Conservation (phyloP, 2,329 filamentous ascomycete species). For the Aplosporella prunicola region DNA sequence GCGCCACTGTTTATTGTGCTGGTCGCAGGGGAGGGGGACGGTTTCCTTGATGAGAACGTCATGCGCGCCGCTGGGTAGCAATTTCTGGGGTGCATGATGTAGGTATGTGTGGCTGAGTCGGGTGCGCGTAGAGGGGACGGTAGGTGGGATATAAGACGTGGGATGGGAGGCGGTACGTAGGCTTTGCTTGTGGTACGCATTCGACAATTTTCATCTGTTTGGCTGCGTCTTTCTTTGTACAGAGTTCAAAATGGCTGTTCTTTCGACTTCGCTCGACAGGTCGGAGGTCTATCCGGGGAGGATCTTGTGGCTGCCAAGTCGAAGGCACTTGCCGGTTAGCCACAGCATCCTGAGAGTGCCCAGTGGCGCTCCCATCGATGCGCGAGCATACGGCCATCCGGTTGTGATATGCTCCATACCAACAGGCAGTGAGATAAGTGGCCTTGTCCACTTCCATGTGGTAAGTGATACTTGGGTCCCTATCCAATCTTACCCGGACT, state of each 20-base stretch:
- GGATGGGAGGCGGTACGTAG: not conserved
- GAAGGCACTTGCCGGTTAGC: not conserved
- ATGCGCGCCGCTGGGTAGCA: too few species aligned
- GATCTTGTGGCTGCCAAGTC: conserved; percentile 7
- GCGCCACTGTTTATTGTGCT: too few species aligned
- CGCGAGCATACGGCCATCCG: conserved; percentile 23
- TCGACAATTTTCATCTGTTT: not conserved
- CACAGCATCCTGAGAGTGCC: not conserved
- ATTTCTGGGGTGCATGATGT: too few species aligned
- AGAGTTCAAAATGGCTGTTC: not conserved
- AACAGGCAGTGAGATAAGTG: conserved; percentile 14
- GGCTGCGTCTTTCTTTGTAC: not conserved
- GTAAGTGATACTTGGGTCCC: conserved; percentile 17
- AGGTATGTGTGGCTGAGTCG: too few species aligned
- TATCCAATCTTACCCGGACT: not conserved
- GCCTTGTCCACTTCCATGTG: conserved; percentile 25
- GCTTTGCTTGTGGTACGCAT: not conserved
- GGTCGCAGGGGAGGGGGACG: too few species aligned
- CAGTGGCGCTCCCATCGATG: conserved; percentile 1
- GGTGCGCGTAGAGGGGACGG: not conserved
- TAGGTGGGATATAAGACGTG: not conserved
- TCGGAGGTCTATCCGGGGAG: not conserved
- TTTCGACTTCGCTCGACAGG: not conserved
- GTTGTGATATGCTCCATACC: conserved; percentile 25
- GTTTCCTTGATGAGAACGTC: too few species aligned